Percentiles rank a stretch among this genome's conserved stretches.
phyloP scores from a whole-genome alignment of 441 rosid genomes.

The Brassica balearica region DNA sequence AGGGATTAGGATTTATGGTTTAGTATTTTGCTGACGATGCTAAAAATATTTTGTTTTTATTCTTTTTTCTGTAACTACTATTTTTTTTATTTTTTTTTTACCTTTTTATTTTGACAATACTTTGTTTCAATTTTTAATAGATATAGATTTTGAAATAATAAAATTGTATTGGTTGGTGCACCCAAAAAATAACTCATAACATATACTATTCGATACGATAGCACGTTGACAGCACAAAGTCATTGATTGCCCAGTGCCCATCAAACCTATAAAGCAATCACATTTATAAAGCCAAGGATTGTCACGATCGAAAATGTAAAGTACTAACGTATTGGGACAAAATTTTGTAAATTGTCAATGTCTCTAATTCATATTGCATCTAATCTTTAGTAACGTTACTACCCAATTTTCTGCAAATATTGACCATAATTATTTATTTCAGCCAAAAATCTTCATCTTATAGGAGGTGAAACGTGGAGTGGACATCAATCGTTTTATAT shows the following conservation, averaged over 20 bases:
- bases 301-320: background rate
- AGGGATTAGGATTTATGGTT: too few relatives aligned
- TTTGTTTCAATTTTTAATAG: too few relatives aligned
- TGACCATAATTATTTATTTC: background rate
- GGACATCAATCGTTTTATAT: slow-evolving; percentile 1
- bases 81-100: too few relatives aligned
- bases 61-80: too few relatives aligned
- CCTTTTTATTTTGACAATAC: too few relatives aligned
- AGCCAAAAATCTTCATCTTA: background rate
- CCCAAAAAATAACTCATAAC: too few relatives aligned
- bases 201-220: too few relatives aligned
- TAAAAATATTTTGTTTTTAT: too few relatives aligned
- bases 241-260: background rate
- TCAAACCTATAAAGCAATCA: background rate
- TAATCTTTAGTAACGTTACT: background rate
- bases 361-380: background rate
- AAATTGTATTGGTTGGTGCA: too few relatives aligned
- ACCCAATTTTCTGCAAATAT: background rate
- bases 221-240: background rate
- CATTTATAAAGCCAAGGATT: background rate
- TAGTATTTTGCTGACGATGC: too few relatives aligned
- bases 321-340: background rate
- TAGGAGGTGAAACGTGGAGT: background rate
- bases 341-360: background rate
- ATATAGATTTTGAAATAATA: too few relatives aligned